Evolutionary conservation across 345 rosid genomes (phyloP), one percentile per base, ranked within the genome.

Genomic region (Fremontodendron californicum): DNA sequence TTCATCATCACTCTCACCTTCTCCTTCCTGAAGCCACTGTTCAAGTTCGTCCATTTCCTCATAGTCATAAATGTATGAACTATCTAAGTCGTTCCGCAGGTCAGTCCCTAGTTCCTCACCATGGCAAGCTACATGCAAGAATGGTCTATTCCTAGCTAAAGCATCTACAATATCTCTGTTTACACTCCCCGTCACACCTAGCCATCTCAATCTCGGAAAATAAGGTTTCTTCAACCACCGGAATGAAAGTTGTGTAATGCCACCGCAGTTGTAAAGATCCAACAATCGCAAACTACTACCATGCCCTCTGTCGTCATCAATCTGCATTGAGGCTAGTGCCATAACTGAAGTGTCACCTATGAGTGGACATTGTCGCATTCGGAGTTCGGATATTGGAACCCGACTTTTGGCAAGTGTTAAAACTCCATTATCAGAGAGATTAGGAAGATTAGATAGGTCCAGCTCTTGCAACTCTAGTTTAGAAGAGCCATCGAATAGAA

Each of bases 191-290:
- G 93, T 86, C 79, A 92, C 87, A 40, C 98, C 98, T 79, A 94
- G 79, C 96, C 92, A 90, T 81, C 92, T 90, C 82, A 94, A 83
- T 84, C 88, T 87, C 0, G 97, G 98, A 78, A 94, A 94, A 65
- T 90, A 92, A 2, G 97, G 97, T 77, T 89, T 90, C 85, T 85
- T 91, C 31, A 94, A 82, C 98, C 98, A 94, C 75, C 86, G 81
- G 79, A 87, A 92, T 6, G 94, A 84, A 43, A 92, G 90, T 5
- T 77, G 92, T 0, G 97, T 92, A 23, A 94, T 88, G 63, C 97
- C 86, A 27, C 96, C 97, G 9, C 91, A 91, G 82, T 91, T 87
- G 86, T 88, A 63, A 48, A 92, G 88, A 84, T 93, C 94, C 84
- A 88, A 79, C 84, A 82, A 69, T 57, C 81, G 80, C 81, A 94